These are phyloP conservation scores for Wickerhamiella kazuoi DNA, from an alignment of 805 yeast species.

Conservation along the genomic window DNA sequence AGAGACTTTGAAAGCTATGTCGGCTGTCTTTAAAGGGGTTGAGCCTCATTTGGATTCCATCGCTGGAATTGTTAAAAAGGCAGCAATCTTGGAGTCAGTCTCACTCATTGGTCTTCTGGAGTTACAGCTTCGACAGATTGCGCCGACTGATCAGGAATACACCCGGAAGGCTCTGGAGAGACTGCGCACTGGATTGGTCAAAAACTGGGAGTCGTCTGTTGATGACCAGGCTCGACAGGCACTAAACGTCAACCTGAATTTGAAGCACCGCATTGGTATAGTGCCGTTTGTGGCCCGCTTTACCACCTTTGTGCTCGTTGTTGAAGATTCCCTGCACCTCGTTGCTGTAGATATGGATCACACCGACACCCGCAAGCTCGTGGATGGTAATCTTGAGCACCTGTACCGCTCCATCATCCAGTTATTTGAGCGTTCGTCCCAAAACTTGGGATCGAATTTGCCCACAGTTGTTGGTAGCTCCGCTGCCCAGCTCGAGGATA, in stretches of 20 bases:
- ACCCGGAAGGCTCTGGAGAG: slow-evolving; percentile 33
- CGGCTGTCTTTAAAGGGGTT: slow-evolving; percentile 27
- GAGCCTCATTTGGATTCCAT: slow-evolving; percentile 18
- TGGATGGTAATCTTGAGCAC: slow-evolving; percentile 9
- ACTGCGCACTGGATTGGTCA: slow-evolving; percentile 32
- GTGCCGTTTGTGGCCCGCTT: slow-evolving; percentile 30
- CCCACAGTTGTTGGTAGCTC: background rate
- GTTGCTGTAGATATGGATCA: background rate
- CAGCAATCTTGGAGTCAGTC: slow-evolving; percentile 27
- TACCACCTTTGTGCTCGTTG: slow-evolving; percentile 22
- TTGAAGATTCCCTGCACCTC: slow-evolving; percentile 4
- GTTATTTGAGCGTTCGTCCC: slow-evolving; percentile 8
- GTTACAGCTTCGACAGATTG: slow-evolving; percentile 21
- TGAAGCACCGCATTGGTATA: slow-evolving; percentile 26
- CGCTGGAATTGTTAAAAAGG: slow-evolving; percentile 23
- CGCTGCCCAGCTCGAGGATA: slow-evolving; percentile 16
- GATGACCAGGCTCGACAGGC: slow-evolving; percentile 34
- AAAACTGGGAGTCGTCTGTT: slow-evolving; percentile 42
- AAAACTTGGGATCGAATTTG: background rate
- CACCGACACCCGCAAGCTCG: slow-evolving; percentile 6
- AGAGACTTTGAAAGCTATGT: slow-evolving; percentile 29
- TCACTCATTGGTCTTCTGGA: slow-evolving; percentile 29
- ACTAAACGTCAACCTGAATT: slow-evolving; percentile 23
- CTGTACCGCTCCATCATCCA: slow-evolving; percentile 15
- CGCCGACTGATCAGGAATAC: slow-evolving; percentile 48